Evolutionary conservation across 2,329 filamentous ascomycete genomes (phyloP).

Genomic region (Penicillium sp.): DNA sequence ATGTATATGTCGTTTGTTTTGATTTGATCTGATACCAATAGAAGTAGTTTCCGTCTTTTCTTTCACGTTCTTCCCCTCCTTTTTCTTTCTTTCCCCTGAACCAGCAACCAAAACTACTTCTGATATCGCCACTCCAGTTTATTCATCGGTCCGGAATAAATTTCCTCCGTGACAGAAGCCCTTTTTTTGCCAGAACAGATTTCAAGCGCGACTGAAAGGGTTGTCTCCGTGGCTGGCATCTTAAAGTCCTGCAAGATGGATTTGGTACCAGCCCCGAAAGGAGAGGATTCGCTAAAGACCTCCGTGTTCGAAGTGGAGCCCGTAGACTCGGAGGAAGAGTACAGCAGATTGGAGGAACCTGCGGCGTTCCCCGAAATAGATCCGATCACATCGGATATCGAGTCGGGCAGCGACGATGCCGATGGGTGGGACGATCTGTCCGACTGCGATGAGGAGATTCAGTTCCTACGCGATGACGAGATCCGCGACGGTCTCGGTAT

Average conservation of each 20-base stretch:
- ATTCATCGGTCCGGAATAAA: slow-evolving; percentile 32
- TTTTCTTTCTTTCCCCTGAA: background rate
- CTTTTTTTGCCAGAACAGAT: slow-evolving; percentile 25
- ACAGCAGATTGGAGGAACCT: slow-evolving; percentile 23
- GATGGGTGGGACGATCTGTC: slow-evolving; percentile 61
- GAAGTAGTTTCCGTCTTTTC: slow-evolving; percentile 13
- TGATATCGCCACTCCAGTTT: slow-evolving; percentile 17
- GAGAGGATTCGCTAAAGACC: slow-evolving; percentile 35
- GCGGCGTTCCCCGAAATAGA: slow-evolving; percentile 29
- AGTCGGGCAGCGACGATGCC: slow-evolving; percentile 36
- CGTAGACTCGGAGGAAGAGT: slow-evolving; percentile 24
- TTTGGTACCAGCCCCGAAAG: slow-evolving; percentile 35
- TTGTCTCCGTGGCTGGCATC: slow-evolving; percentile 34
- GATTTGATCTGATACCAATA: slow-evolving; percentile 33
- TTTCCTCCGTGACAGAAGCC: slow-evolving; percentile 25
- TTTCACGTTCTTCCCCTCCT: background rate
- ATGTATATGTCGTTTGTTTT: slow-evolving; percentile 25
- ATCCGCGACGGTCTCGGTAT: slow-evolving; percentile 45
- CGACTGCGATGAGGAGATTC: slow-evolving; percentile 60
- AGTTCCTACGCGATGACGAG: slow-evolving; percentile 54
- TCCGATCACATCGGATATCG: slow-evolving; percentile 35
- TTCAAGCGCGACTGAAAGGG: slow-evolving; percentile 22
- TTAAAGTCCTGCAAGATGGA: slow-evolving; percentile 38
- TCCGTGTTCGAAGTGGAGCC: slow-evolving; percentile 38
- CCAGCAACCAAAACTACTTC: slow-evolving; percentile 8